Percentiles rank a stretch among this genome's conserved stretches.
These are phyloP conservation scores for Cystobasidium sp. DNA, from an alignment of 1,284 basidiomycete genomes.

Conservation along the genomic window DNA sequence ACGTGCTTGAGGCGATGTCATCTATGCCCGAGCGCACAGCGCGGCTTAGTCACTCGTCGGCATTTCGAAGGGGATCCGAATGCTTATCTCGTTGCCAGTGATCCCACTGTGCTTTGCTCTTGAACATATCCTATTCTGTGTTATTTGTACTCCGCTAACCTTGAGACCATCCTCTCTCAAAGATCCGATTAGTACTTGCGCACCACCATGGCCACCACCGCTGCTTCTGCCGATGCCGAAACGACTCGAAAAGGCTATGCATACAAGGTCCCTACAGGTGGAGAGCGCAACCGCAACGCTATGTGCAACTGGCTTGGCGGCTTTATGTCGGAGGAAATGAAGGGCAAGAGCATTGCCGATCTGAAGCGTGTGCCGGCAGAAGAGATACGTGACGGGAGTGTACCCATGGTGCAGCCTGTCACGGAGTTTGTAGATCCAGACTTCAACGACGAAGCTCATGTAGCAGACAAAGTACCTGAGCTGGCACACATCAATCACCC, in stretches of 20 bases:
- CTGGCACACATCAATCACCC: conserved; percentile 13
- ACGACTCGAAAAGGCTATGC: not conserved
- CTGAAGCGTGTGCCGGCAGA: conserved; percentile 2
- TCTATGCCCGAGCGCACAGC: no score
- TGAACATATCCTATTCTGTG: no score
- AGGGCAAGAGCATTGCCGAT: not conserved
- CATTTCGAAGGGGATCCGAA: no score
- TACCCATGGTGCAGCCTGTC: not conserved
- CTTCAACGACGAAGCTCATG: not conserved
- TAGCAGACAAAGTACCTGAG: not conserved
- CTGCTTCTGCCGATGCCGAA: not conserved
- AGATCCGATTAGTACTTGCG: no score
- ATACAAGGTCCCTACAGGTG: conserved; percentile 15
- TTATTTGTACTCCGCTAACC: no score
- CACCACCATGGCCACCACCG: not conserved
- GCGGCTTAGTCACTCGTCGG: no score
- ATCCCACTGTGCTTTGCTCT: no score
- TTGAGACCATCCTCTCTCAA: no score
- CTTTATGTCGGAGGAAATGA: not conserved
- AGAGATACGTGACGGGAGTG: conserved; percentile 11
- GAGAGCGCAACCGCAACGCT: conserved; percentile 12
- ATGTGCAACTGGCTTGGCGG: conserved; percentile 14
- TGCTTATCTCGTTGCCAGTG: no score
- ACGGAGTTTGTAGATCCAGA: not conserved
- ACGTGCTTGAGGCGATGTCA: no score